Conservation (phyloP, 495 filamentous ascomycete species). For the Podospora tetraspora region DNA sequence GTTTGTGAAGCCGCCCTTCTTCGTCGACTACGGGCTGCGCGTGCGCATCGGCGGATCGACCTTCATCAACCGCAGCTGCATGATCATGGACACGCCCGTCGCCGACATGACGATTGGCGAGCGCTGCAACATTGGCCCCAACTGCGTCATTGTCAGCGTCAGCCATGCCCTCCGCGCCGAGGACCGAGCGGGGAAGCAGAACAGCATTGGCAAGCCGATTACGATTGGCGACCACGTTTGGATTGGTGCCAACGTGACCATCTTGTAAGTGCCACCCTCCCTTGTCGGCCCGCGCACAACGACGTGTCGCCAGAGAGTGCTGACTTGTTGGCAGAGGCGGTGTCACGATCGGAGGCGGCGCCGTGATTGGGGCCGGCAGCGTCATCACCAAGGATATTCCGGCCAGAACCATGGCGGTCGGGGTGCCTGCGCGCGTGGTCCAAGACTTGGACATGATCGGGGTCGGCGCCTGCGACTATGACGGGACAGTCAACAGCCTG, state of each 20-base stretch:
- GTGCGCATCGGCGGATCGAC: conserved; percentile 31
- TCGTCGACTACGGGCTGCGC: conserved; percentile 33
- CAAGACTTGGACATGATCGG: conserved; percentile 4
- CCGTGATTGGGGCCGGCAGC: conserved; percentile 33
- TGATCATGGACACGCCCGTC: conserved; percentile 36
- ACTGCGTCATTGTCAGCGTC: conserved; percentile 29
- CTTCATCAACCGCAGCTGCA: conserved; percentile 35
- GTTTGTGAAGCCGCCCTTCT: conserved; percentile 34
- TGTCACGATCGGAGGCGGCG: conserved; percentile 30
- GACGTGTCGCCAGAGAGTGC: not conserved
- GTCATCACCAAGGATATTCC: conserved; percentile 30
- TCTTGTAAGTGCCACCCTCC: conserved; percentile 23
- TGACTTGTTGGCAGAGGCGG: conserved; percentile 21
- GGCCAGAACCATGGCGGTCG: conserved; percentile 21
- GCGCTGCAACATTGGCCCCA: conserved; percentile 32
- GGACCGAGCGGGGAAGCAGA: conserved; percentile 22
- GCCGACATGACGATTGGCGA: conserved; percentile 34
- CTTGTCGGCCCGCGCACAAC: not conserved
- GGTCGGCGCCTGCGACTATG: not conserved
- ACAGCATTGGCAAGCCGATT: conserved; percentile 31
- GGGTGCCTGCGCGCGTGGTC: conserved; percentile 24
- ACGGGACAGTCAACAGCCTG: conserved; percentile 10
- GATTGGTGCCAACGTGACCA: conserved; percentile 57
- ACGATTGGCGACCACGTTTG: conserved; percentile 32
- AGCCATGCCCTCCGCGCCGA: conserved; percentile 25